These are phyloP conservation scores for Cyphellophora attinorum DNA, from an alignment of 2,329 filamentous ascomycete species.

Conservation along the genomic window DNA sequence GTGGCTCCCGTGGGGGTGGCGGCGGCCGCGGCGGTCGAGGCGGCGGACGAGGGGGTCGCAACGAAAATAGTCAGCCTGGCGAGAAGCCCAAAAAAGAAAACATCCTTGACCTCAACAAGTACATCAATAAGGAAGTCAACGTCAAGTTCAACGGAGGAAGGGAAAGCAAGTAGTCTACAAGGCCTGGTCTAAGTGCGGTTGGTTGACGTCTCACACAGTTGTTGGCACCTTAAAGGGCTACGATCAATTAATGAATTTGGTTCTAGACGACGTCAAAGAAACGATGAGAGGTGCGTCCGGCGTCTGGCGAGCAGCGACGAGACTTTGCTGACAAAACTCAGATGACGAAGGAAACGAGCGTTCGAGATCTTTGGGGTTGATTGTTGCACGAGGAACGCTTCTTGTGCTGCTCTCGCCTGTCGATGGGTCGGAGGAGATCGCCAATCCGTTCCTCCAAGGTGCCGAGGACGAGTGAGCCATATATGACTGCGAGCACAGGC, in stretches of 20 bases:
- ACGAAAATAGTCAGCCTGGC: constrained; percentile 34
- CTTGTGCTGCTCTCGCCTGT: constrained; percentile 87
- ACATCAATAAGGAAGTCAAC: constrained; percentile 90
- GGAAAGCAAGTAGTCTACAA: constrained; percentile 54
- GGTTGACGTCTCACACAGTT: constrained; percentile 45
- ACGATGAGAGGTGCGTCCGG: constrained; percentile 74
- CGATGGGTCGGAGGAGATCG: constrained; percentile 90
- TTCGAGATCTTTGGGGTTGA: constrained; percentile 69
- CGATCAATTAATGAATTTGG: constrained; percentile 95
- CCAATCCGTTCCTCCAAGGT: constrained; percentile 76
- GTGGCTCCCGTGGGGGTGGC: constrained; percentile 20
- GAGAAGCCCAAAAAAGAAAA: constrained; percentile 97
- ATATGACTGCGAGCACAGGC: too few species aligned
- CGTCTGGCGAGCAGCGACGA: too few species aligned
- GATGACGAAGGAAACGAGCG: constrained; percentile 89
- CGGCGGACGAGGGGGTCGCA: constrained; percentile 33
- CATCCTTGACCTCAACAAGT: constrained; percentile 88
- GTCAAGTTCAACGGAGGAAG: constrained; percentile 96
- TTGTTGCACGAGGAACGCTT: constrained; percentile 84
- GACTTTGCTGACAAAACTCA: constrained; percentile 30
- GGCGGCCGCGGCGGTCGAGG: constrained; percentile 27
- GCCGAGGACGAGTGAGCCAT: too few species aligned
- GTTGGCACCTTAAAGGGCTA: constrained; percentile 86
- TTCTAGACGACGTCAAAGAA: constrained; percentile 89
- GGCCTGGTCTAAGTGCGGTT: neutral